These are phyloP conservation scores for Yarrowia osloensis DNA, from an alignment of 805 yeast genomes.

Conservation along the genomic window DNA sequence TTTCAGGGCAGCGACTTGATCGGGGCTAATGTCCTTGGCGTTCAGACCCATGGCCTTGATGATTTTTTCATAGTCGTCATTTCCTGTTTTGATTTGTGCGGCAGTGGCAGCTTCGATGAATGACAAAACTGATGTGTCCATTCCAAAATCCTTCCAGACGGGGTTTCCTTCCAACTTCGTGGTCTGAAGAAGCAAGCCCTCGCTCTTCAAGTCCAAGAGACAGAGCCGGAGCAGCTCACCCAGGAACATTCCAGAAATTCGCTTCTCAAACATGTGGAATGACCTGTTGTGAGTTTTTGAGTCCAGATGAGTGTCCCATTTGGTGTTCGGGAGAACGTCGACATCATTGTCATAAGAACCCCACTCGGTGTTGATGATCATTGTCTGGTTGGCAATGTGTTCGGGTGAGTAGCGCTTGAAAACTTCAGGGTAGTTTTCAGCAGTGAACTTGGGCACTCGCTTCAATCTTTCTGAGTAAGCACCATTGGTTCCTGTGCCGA, in stretches of 20 bases:
- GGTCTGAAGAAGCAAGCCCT: slow-evolving; percentile 56
- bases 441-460: slow-evolving; percentile 72
- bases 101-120: slow-evolving; percentile 73
- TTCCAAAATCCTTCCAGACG: slow-evolving; percentile 33
- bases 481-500: slow-evolving; percentile 98
- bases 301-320: slow-evolving; percentile 74
- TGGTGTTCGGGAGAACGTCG: slow-evolving; percentile 71
- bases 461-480: slow-evolving; percentile 82
- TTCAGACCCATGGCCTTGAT: slow-evolving; percentile 78
- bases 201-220: slow-evolving; percentile 61
- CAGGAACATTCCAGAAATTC: slow-evolving; percentile 88
- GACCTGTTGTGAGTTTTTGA: slow-evolving; percentile 76
- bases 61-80: slow-evolving; percentile 82
- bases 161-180: slow-evolving; percentile 37
- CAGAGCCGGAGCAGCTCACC: slow-evolving; percentile 85
- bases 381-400: slow-evolving; percentile 42
- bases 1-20: slow-evolving; percentile 76
- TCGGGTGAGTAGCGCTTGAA: slow-evolving; percentile 38
- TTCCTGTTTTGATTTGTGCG: slow-evolving; percentile 59
- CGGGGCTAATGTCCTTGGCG: slow-evolving; percentile 65
- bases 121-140: slow-evolving; percentile 83
- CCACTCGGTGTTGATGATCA: slow-evolving; percentile 97
- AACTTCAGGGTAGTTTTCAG: slow-evolving; percentile 40
- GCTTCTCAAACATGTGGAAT: slow-evolving; percentile 87
- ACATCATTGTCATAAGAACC: slow-evolving; percentile 92